phyloP scores from a whole-genome alignment of 2,329 filamentous ascomycete species.

The Bipolaris sorokiniana region DNA sequence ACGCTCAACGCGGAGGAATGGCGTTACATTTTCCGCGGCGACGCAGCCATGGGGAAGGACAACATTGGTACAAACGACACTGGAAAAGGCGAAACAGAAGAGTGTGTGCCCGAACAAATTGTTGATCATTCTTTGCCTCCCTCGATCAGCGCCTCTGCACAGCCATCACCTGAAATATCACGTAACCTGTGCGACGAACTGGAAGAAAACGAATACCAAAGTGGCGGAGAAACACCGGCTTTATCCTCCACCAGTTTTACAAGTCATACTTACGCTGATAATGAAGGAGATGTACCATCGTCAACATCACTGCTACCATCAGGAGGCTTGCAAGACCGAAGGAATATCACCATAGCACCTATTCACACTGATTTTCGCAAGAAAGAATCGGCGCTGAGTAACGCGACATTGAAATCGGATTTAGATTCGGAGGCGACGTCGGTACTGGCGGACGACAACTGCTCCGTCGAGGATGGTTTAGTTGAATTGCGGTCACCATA shows the following conservation, averaged over 20 bases:
- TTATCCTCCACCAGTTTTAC: background rate
- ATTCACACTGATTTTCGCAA: background rate
- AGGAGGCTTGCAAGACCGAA: background rate
- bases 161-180: background rate
- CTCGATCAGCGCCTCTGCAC: background rate
- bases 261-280: background rate
- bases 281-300: background rate
- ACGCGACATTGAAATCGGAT: too few relatives aligned
- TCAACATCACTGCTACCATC: too few relatives aligned
- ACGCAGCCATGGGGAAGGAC: background rate
- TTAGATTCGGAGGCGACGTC: background rate
- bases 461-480: background rate
- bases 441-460: background rate
- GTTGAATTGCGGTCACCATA: background rate
- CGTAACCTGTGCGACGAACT: background rate
- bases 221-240: background rate
- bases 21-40: constrained; percentile 4
- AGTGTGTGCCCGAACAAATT: background rate
- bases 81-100: background rate
- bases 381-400: background rate
- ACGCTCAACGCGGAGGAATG: constrained; percentile 4
- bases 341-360: background rate
- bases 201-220: background rate
- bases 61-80: too few relatives aligned
- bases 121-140: constrained; percentile 42